Base-by-base conservation (phyloP, 2,329 filamentous ascomycete genomes). In the Arthrobotrys sinensis region DNA sequence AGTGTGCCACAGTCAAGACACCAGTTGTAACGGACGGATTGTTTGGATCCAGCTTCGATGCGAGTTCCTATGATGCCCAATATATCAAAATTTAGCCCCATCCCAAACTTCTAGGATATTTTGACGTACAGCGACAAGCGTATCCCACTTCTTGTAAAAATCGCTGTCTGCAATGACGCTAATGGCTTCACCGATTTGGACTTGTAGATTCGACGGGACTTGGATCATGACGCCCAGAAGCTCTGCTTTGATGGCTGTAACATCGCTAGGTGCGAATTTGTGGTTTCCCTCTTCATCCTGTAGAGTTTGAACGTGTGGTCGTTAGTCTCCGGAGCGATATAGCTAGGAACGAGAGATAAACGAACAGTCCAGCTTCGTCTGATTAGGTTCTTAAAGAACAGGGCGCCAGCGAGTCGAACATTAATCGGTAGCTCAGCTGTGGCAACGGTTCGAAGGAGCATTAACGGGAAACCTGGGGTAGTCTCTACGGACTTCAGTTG, bases 301-400 rank as follows among this genome's bases (percentile, higher is more conserved):
- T 38, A 80, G 48, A 66, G 43, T 68, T 19, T 48, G 28, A 38
- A 19, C n/a, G 11, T 36, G 40, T 16, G 38, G 28, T n/a, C 46
- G 40, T 43, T 28, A 16, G 43, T n/a, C 10, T 55, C 7, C 21
- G 10, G 32, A 63, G 14, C 28, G 21, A 46, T 11, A 40, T 11
- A 46, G 16, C 36, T 14, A 40, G 21, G 36, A 28, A 28, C 62
- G 73, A 12, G 53, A 87, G 32, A 11, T 50, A 8, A 50, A 77
- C 89, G 81, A 85, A 91, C 90, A 82, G 93, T 93, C 90, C 96
- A 99, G 87, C 94, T 96, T 83, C 92, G 90, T 85, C 92, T 92
- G 83, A 99, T 94, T 85, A 97, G 97, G 87, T 99, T 99, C 86
- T 99, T 99, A 89, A 99, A 99, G 86, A 93, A 96, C 77, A 99